Percentiles rank a stretch among this genome's conserved stretches.
phyloP scores from a whole-genome alignment of 352 stramenopile species.

The Globisporangium nunn region DNA sequence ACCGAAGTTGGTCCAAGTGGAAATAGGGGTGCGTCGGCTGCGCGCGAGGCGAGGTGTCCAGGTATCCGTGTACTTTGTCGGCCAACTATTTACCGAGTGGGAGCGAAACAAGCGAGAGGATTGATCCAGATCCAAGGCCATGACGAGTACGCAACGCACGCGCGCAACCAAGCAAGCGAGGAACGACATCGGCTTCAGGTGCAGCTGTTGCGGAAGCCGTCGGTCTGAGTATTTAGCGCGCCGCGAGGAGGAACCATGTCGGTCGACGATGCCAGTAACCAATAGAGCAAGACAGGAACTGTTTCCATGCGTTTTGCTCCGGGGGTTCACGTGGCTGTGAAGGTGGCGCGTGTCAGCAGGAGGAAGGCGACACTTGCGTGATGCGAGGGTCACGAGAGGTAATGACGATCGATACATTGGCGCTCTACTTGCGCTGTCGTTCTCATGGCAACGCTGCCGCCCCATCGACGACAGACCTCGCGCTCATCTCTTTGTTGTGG shows the following conservation, averaged over 20 bases:
- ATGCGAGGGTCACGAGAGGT: too few relatives aligned
- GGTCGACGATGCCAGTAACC: slow-evolving; percentile 8
- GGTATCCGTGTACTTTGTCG: slow-evolving; percentile 12
- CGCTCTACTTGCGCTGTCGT: too few relatives aligned
- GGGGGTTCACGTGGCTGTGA: too few relatives aligned
- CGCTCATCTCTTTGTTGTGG: not conserved
- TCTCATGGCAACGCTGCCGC: not conserved
- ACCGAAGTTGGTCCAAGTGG: not conserved
- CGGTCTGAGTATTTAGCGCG: slow-evolving; percentile 15
- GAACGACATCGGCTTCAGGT: not conserved
- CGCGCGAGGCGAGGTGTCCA: not conserved
- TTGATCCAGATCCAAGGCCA: slow-evolving; percentile 2
- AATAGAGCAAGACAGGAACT: slow-evolving; percentile 6
- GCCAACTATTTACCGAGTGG: slow-evolving; percentile 15
- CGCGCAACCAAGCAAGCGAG: not conserved
- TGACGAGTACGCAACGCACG: not conserved
- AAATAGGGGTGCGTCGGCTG: not conserved
- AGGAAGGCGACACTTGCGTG: too few relatives aligned
- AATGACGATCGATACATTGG: too few relatives aligned
- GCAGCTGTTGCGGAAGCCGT: not conserved
- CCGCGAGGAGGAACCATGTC: slow-evolving; percentile 1
- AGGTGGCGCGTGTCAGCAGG: too few relatives aligned
- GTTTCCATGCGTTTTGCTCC: too few relatives aligned
- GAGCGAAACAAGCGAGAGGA: slow-evolving; percentile 2
- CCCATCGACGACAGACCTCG: not conserved